These are phyloP conservation scores for Coffea canephora DNA, from an alignment of 257 asterid genomes.

Conservation along the genomic window DNA sequence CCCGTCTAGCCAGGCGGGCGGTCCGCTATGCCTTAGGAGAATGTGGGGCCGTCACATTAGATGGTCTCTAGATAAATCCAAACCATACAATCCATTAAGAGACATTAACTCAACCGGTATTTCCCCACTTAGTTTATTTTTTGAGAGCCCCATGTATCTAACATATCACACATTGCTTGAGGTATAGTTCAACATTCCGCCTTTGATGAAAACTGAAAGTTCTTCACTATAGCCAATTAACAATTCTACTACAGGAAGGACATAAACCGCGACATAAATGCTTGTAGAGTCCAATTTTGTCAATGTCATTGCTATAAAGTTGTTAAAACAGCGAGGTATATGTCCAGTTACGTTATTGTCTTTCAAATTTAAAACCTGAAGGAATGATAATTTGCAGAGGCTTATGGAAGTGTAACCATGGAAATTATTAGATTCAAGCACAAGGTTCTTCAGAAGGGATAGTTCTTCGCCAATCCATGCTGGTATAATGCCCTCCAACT, in stretches of 20 bases:
- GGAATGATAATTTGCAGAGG: constrained; percentile 18
- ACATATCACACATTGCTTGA: background rate
- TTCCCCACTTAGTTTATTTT: constrained; percentile 6
- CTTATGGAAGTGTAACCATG: constrained; percentile 16
- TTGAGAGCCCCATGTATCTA: constrained; percentile 7
- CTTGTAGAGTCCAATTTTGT: no score
- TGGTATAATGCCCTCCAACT: background rate
- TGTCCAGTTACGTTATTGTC: constrained; percentile 20
- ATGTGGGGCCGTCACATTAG: no score
- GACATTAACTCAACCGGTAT: constrained; percentile 13
- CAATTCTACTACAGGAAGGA: no score
- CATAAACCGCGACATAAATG: no score
- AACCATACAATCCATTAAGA: constrained; percentile 8
- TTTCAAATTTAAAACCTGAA: constrained; percentile 27
- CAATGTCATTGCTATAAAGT: no score
- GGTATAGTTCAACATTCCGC: constrained; percentile 11
- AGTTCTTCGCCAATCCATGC: constrained; percentile 24
- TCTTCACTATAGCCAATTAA: no score
- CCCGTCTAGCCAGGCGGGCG: no score
- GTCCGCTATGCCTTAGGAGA: no score
- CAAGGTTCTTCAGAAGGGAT: constrained; percentile 3
- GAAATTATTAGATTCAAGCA: constrained; percentile 23
- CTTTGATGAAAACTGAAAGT: constrained; percentile 8
- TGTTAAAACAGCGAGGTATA: constrained; percentile 20
- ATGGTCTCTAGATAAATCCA: constrained; percentile 26